These are phyloP conservation scores for Beauveria brongniartii DNA, from an alignment of 2,329 filamentous ascomycete genomes.

Conservation along the genomic window DNA sequence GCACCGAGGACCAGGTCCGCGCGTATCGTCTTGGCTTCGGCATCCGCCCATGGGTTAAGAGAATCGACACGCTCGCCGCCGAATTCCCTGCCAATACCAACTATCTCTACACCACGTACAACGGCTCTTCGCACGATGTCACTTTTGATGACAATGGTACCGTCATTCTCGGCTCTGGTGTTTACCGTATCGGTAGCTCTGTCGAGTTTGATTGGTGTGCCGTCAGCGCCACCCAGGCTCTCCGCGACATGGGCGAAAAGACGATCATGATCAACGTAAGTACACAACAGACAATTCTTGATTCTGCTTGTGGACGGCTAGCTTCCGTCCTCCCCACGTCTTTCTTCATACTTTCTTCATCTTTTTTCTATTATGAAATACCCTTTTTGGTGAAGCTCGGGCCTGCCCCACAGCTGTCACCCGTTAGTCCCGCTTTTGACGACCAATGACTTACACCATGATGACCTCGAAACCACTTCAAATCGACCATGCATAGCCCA, in stretches of 20 bases:
- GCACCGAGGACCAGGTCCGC: conserved; percentile 83
- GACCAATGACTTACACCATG: not conserved
- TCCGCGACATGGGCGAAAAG: conserved; percentile 86
- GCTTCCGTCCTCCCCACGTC: not conserved
- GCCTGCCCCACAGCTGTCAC: not conserved
- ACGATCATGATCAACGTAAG: conserved; percentile 90
- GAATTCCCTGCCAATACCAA: conserved; percentile 95
- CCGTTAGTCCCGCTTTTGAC: not conserved
- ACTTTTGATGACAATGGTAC: conserved; percentile 88
- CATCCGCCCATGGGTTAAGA: conserved; percentile 94
- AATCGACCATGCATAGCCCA: not conserved
- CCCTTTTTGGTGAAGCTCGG: not conserved
- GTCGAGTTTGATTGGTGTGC: conserved; percentile 99
- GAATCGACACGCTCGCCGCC: conserved; percentile 92
- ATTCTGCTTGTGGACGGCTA: too few relatives aligned
- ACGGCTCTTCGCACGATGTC: conserved; percentile 88
- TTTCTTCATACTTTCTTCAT: not conserved
- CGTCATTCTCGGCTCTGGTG: conserved; percentile 84
- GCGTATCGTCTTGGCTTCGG: conserved; percentile 77
- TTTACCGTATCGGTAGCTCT: conserved; percentile 94
- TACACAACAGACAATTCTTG: conserved; percentile 9
- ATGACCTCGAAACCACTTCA: not conserved
- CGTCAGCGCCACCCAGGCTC: conserved; percentile 76
- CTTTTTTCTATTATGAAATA: not conserved
- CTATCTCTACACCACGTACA: conserved; percentile 97